Conservation (phyloP, 257 asterid species). For the Nicotiana obtusifolia region DNA sequence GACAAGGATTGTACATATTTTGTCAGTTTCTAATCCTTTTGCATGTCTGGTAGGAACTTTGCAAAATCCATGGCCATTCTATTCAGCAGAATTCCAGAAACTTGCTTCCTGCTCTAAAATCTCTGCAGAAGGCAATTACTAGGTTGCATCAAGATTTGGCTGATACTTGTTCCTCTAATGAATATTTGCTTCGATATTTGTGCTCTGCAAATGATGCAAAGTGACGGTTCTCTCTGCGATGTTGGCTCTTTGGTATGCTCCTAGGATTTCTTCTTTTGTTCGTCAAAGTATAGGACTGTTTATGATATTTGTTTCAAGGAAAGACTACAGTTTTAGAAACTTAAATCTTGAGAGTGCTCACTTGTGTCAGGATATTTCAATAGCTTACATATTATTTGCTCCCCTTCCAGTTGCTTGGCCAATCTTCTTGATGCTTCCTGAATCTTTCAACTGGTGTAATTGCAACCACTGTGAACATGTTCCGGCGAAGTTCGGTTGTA, state of each 20-base stretch:
- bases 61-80: slow-evolving; percentile 62
- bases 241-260: slow-evolving; percentile 16
- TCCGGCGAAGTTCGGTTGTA: background rate
- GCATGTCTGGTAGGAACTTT: slow-evolving; percentile 54
- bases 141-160: slow-evolving; percentile 90
- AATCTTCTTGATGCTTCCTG: background rate
- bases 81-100: slow-evolving; percentile 80
- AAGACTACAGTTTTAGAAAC: background rate
- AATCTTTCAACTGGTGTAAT: background rate
- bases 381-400: background rate
- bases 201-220: slow-evolving; percentile 47
- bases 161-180: slow-evolving; percentile 82
- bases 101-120: slow-evolving; percentile 79
- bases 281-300: background rate
- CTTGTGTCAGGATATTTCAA: slow-evolving; percentile 1
- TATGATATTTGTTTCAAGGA: background rate
- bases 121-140: slow-evolving; percentile 76
- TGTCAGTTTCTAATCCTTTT: slow-evolving; percentile 3
- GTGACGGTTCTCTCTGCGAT: slow-evolving; percentile 18
- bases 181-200: slow-evolving; percentile 75
- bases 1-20: background rate
- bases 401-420: background rate
- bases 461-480: background rate
- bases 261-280: background rate
- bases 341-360: background rate